Base-by-base conservation (phyloP, 2,329 filamentous ascomycete genomes). In the Cordyceps militaris region DNA sequence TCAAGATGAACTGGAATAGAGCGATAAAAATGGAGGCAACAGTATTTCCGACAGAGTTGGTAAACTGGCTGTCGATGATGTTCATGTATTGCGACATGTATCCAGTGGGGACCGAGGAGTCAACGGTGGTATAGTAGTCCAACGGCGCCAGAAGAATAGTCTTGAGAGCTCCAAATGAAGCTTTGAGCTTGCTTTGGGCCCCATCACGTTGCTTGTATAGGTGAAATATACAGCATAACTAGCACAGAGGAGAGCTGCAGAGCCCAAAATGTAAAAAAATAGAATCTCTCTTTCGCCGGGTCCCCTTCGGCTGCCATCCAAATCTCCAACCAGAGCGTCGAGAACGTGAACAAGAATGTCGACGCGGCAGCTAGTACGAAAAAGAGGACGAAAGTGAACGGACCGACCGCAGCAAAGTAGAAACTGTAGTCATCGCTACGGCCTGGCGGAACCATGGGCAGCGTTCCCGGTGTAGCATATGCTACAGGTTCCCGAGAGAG, bases 1-100 rank as follows among this genome's bases (percentile, higher is more conserved):
- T 56, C 24, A 56, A 16, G 1, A 56, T 43, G 23, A 42, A 56
- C 8, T 56, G 54, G 30, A 56, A 49, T 1, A 30, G 10, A 2
- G 44, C 13, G 4, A 47, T 56, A 3, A 43, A 40, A 40, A 10
- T 16, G 14, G 54, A 40, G 9, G 46, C 54, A 16, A 38, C 14
- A 9, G 43, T 56, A n/a, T 56, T 56, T 2, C 32, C 34, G 24
- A 49, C 44, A 7, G 34, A 28, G 16, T 32, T 42, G 2, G 54
- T 56, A 48, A 56, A 49, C 14, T 48, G 43, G 24, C 24, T 56
- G 34, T 56, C 54, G 4, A 56, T 42, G 4, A 30, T 49, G 34
- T 26, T 48, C 54, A 56, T 56, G 24, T 56, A 44, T 23, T 49
- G 54, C 32, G 54, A 56, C 54, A 56, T 50, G 44, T 56, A 56